Base-by-base conservation (phyloP, 2,329 filamentous ascomycete genomes). In the Akanthomyces dipterigenus region DNA sequence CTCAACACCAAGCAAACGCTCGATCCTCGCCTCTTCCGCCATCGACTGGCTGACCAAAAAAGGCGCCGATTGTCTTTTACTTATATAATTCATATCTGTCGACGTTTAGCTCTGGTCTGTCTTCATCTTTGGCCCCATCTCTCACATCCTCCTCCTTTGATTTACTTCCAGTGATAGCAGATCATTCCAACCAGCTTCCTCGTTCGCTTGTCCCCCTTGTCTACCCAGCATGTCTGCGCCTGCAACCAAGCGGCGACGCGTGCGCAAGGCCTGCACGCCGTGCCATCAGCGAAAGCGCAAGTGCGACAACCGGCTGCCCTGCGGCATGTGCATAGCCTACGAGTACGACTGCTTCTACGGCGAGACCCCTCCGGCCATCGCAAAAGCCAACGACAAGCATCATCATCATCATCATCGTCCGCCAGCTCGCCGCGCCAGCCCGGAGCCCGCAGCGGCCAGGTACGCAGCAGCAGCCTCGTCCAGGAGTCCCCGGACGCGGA, bases 241-340 rank as follows among this genome's bases (percentile, higher is more conserved):
- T 50, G 42, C 61, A 1, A 38, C 61, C 40, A 66, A 45, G 60
- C 66, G 66, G 55, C 66, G 64, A 56, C 65, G 66, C 38, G 63
- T 60, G 55, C 64, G 65, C 40, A 67, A 64, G 45, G 67, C 66
- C 50, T 68, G 66, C 60, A 66, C 63, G 36, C 66, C 66, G 26
- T 68, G 67, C 53, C 66, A 65, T 16, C 63, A 67, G 53, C 65
- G 67, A 42, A 68, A 68, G 62, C 63, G 66, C 20, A 68, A 68
- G 64, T 68, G 67, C 60, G 66, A 68, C 58, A 62, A 54, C 59
- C 26, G 59, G n/a, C 58, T 62, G 12, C 66, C 67, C 24, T 68
- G 67, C 49, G 65, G 59, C 61, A 66, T 62, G 49, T 68, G 67
- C 46, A 65, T 63, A 28, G 62, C 64, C 2, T 68, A 68, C 49